Percentiles rank a stretch among this genome's conserved stretches.
Evolutionary conservation across 331 rosid genomes (phyloP).

Genomic region (Cydonia oblonga): DNA sequence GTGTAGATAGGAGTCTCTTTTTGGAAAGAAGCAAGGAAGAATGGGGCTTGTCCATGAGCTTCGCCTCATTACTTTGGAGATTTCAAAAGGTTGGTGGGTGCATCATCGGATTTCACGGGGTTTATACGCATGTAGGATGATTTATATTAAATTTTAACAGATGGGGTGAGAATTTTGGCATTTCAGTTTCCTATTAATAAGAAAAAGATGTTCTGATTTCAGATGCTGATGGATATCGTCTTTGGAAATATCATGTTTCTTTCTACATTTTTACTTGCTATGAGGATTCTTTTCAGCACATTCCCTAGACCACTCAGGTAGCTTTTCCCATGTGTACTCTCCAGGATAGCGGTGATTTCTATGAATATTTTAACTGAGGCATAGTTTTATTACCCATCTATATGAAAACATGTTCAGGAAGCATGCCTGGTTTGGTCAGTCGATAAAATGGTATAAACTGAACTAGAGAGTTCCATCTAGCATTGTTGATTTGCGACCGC

Average conservation of each 20-base stretch:
- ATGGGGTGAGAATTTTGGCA: constrained; percentile 10
- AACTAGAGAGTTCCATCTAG: background rate
- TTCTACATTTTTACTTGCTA: constrained; percentile 39
- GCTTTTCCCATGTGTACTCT: background rate
- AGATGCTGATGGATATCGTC: constrained; percentile 47
- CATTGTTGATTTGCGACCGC: background rate
- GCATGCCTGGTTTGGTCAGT: background rate
- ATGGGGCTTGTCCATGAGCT: constrained; percentile 28
- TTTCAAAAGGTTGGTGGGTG: constrained; percentile 42
- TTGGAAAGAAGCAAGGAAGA: constrained; percentile 40
- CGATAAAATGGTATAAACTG: background rate
- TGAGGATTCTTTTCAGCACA: constrained; percentile 35
- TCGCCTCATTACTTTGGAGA: constrained; percentile 44
- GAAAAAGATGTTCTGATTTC: constrained; percentile 11
- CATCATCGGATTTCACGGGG: background rate
- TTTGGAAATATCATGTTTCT: constrained; percentile 62
- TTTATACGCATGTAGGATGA: background rate
- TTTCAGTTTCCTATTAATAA: constrained; percentile 23
- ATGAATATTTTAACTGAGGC: background rate
- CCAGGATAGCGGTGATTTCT: background rate
- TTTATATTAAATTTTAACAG: background rate
- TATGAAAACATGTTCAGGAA: background rate
- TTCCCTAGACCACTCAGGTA: constrained; percentile 44
- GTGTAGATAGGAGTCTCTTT: constrained; percentile 48
- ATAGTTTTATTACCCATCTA: background rate